Base-by-base conservation (phyloP, 2,329 filamentous ascomycete species). In the Trichophyton simii region DNA sequence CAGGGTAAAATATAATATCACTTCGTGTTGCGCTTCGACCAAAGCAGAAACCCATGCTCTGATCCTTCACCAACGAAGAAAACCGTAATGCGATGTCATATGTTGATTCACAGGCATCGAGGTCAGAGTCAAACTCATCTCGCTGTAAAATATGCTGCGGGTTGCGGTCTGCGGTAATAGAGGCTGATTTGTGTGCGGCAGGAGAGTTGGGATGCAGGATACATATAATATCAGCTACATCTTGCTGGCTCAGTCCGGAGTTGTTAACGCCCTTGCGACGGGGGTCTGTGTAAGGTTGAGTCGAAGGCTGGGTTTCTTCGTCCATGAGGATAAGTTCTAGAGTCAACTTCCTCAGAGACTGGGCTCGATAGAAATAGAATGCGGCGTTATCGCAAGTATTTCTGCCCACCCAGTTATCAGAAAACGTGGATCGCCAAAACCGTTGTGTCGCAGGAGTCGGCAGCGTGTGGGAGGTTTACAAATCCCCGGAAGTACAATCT, bases 221-320 rank as follows among this genome's bases (percentile, higher is more conserved):
- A 75, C 91, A 95, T 66, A 96, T 83, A 67, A 96, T 89, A 74
- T 96, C 91, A 64, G 89, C 83, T 58, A 94, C 83, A 72, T 96
- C 91, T 66, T 88, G 83, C 67, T 91, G 87, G 60, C 83, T 87
- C 64, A 96, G 85, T 61, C 89, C 89, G 46, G 89, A 94, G 71
- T 89, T 88, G 73, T 89, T 87, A 71, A 87, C 81, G 61, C 90
- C 90, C 64, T 88, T 72, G 60, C 90, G 85, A 65, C 90, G 84
- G 46, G 90, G 89, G 72, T 96, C 91, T 66, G 91, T 78, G 68
- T 88, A 84, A 71, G 84, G 85, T 72, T 95, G 91, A 15, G 91
- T 95, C 61, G 87, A 85, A 63, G 77, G 79, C 65, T 84, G 82
- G 8, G 82, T 84, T 79, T 73, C 74, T 73, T 76, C 57, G 18